phyloP scores from a whole-genome alignment of 2,329 filamentous ascomycete species.

The Esteya vermicola region DNA sequence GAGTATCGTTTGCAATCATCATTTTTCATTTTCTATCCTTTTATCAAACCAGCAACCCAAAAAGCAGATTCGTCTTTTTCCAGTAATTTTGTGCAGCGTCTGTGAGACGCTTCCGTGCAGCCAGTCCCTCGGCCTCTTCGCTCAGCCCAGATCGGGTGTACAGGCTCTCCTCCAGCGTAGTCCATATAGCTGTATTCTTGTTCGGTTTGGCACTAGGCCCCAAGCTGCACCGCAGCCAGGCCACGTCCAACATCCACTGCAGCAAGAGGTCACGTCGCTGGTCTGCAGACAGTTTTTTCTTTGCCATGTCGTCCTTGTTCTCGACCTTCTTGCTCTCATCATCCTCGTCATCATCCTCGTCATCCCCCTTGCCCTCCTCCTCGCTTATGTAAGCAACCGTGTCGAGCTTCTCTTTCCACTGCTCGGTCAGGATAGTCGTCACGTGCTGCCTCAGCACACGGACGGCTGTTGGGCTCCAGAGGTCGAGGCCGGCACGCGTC shows the following conservation, averaged over 20 bases:
- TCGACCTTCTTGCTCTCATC: constrained; percentile 8
- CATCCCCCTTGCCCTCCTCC: constrained; percentile 6
- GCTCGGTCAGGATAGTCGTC: constrained; percentile 30
- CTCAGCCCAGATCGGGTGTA: constrained; percentile 28
- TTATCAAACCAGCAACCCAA: constrained; percentile 52
- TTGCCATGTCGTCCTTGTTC: constrained; percentile 34
- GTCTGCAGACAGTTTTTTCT: constrained; percentile 20
- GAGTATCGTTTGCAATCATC: background rate
- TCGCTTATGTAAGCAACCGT: constrained; percentile 13
- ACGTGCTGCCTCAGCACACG: constrained; percentile 45
- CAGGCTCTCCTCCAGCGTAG: constrained; percentile 28
- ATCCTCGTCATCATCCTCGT: constrained; percentile 10
- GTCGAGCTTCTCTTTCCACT: no score
- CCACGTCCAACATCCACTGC: constrained; percentile 49
- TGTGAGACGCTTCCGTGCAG: constrained; percentile 35
- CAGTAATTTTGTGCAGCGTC: constrained; percentile 64
- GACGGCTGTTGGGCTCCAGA: constrained; percentile 66
- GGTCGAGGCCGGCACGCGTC: constrained; percentile 55
- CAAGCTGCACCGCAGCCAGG: constrained; percentile 33
- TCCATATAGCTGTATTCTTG: constrained; percentile 8
- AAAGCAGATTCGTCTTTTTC: constrained; percentile 68
- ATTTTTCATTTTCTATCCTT: constrained; percentile 1
- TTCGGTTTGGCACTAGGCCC: constrained; percentile 13
- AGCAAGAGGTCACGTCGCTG: constrained; percentile 32
- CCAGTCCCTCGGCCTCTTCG: constrained; percentile 14